A percentile compares a stretch with the other conserved stretches of the same genome.
phyloP scores from a whole-genome alignment of 2,329 filamentous ascomycete genomes.

The Colletotrichum gloeosporioides region DNA sequence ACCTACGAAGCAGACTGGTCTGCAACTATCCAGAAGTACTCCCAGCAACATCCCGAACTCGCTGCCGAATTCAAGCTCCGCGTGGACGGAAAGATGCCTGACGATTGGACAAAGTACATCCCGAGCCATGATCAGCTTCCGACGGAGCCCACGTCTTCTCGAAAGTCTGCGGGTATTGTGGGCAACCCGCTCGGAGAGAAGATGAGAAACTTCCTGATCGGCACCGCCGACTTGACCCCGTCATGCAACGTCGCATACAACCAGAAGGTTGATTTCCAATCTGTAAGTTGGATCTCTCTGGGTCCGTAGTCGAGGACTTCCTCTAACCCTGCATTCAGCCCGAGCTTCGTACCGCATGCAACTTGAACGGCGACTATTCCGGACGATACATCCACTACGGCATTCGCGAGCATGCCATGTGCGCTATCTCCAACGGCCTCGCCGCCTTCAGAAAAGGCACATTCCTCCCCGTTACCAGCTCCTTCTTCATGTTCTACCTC shows the following conservation, averaged over 20 bases:
- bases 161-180: constrained; percentile 52
- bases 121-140: constrained; percentile 49
- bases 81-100: constrained; percentile 50
- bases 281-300: background rate
- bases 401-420: constrained; percentile 68
- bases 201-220: constrained; percentile 56
- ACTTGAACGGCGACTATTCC: constrained; percentile 58
- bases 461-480: constrained; percentile 61
- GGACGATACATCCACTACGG: constrained; percentile 66
- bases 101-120: constrained; percentile 54
- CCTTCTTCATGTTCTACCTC: constrained; percentile 69
- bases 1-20: constrained; percentile 53
- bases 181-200: constrained; percentile 57
- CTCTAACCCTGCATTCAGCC: constrained; percentile 27
- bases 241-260: constrained; percentile 63
- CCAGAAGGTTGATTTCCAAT: constrained; percentile 54
- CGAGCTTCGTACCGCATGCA: constrained; percentile 43
- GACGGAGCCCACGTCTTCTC: constrained; percentile 50
- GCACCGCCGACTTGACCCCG: constrained; percentile 57
- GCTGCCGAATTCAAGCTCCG: constrained; percentile 52
- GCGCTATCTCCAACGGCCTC: constrained; percentile 60
- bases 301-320: rapidly evolving
- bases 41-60: constrained; percentile 50
- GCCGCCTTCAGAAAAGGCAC: constrained; percentile 62
- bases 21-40: constrained; percentile 45